Percentiles rank a stretch among this genome's conserved stretches.
These are phyloP conservation scores for Arabidopsis suecica DNA, from an alignment of 345 rosid species.

Conservation along the genomic window DNA sequence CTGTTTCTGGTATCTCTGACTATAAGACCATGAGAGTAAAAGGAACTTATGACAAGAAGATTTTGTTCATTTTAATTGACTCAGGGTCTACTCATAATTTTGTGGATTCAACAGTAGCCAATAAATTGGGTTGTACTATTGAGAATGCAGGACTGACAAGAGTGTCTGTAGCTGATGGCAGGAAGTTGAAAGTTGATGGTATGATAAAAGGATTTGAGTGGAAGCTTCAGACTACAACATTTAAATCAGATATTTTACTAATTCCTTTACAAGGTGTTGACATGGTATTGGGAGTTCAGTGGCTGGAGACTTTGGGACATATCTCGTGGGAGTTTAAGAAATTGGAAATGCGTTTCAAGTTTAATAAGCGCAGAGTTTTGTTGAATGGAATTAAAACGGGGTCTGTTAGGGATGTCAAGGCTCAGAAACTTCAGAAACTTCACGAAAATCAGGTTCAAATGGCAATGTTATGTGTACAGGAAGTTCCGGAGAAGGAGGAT, in stretches of 20 bases:
- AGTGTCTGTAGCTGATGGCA: not conserved
- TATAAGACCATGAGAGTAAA: not conserved
- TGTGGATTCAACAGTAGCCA: accelerated
- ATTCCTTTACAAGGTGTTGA: not conserved
- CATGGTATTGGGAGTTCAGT: not conserved
- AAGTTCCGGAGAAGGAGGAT: accelerated
- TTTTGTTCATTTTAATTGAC: not conserved
- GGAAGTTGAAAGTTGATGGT: not conserved
- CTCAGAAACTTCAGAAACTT: not conserved
- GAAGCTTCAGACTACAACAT: not conserved
- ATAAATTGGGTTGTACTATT: accelerated
- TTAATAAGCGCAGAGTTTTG: accelerated
- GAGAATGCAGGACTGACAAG: accelerated
- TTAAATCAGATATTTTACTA: not conserved
- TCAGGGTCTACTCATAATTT: not conserved
- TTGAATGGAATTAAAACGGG: not conserved
- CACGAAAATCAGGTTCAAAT: not conserved
- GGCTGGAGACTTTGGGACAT: not conserved
- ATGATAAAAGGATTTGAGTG: accelerated
- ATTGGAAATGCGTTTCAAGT: not conserved
- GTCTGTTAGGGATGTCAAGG: accelerated
- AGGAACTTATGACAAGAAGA: not conserved
- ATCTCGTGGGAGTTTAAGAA: not conserved
- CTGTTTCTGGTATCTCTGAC: accelerated
- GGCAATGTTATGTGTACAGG: not conserved